Base-by-base conservation (phyloP, 768 basidiomycete species). In the Albatrellus ellisii region DNA sequence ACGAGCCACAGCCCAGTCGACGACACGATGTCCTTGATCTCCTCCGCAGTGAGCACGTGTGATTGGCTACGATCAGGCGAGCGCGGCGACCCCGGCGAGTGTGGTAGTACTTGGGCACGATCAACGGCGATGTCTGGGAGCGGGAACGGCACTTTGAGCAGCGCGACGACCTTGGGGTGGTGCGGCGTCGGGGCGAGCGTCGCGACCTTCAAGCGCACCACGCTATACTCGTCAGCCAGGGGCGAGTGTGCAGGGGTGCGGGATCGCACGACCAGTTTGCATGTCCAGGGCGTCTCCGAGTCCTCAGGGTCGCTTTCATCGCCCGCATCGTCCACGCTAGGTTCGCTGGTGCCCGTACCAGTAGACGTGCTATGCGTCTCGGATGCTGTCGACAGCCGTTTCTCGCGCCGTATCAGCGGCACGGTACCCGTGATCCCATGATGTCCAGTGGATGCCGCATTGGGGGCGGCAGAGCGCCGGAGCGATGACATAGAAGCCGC, bases 261-360 rank as follows among this genome's bases (percentile, higher is more conserved):
- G 44, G 72, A 63, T 17, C 78, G 72, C 26, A 82, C 64, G 46
- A 78, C 74, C 49, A 90, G 67, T n/a, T 75, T 77, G 55, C 92
- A 97, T 35, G 80, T 77, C 91, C 91, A 98, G 0, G 94, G 90
- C 18, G 89, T 91, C 60, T 98, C 92, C 33, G 86, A 88, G 54
- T 97, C 94, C 56, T 98, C 92, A 0, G 91, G 86, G 49, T 98
- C 94, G 46, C 85, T 89, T 34, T 91, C 89, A 12, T 83, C 79
- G 0, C 69, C 87, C 2, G 72, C 70, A 36, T 78, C 76, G 11
- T 59, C 52, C 24, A 17, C 29, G 5, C 17, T 17, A 12, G 29
- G 14, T 17, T 12, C 29, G 29, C 17, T 17, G 29, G 24, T 26
- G 10, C 44, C 38, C 22, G 37, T 21, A 18, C 12, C 28, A 8